Evolutionary conservation across 192 early-diverging fungal species (phyloP).

Genomic region (Physocladia obscura): DNA sequence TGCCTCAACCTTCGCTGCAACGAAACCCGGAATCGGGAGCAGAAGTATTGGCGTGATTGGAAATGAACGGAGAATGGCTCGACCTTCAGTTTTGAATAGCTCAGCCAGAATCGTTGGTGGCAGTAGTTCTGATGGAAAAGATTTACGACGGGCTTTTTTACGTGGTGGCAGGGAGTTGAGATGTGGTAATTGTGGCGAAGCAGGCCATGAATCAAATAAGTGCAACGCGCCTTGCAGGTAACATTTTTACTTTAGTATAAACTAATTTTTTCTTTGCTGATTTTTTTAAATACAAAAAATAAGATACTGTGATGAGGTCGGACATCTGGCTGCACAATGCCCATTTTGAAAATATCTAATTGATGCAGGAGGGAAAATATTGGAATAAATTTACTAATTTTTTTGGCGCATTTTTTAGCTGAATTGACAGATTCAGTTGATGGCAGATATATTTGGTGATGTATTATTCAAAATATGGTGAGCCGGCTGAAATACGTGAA

Average conservation of each 20-base stretch:
- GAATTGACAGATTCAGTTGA: too few relatives aligned
- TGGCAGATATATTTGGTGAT: too few relatives aligned
- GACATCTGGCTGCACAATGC: constrained; percentile 21
- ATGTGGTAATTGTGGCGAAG: constrained; percentile 20
- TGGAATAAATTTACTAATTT: too few relatives aligned
- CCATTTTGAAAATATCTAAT: constrained; percentile 5
- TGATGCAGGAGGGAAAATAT: too few relatives aligned
- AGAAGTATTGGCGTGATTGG: constrained; percentile 4
- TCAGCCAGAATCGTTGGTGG: background rate
- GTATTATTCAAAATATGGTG: too few relatives aligned
- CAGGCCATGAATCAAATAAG: background rate
- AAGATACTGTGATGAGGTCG: constrained; percentile 16
- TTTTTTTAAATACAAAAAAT: background rate
- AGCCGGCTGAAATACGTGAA: too few relatives aligned
- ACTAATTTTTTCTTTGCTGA: background rate
- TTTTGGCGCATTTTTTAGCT: too few relatives aligned
- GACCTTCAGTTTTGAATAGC: constrained; percentile 5
- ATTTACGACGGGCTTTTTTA: constrained; percentile 5
- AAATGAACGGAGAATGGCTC: background rate
- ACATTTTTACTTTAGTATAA: too few relatives aligned
- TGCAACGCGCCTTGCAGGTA: constrained; percentile 22
- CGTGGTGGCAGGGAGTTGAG: background rate
- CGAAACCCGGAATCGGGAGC: background rate
- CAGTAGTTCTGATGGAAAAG: background rate
- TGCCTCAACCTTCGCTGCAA: background rate